Evolutionary conservation across 1,284 basidiomycete species (phyloP), one percentile per base, ranked within the genome.

Genomic region (Retiboletus flavoniger): DNA sequence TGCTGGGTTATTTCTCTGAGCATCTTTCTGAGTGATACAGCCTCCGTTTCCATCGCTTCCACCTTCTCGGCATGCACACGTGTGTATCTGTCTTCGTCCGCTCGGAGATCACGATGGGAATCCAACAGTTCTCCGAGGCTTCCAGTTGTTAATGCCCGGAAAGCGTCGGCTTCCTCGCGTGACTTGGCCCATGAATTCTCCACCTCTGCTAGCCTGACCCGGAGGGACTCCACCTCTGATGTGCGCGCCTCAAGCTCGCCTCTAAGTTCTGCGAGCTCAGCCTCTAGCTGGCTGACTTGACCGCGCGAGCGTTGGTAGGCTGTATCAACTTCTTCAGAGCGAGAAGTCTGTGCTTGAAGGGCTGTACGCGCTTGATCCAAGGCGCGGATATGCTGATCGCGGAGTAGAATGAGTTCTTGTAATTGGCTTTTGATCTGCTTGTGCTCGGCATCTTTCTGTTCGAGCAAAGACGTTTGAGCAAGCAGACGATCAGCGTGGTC

Each of bases 121-220:
- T 93, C 90, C 47, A 97, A 76, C 13, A 98, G 75, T 64, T 95
- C 85, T 32, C 93, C 92, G 3, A 98, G 78, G 58, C 87, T 82
- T 40, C 88, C 87, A 0, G 91, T 93, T 2, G 93, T 95, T 43
- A 95, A 76, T 9, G 86, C 85, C 46, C 93, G 80, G 69, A 94
- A 84, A 3, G 86, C 84, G 67, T 94, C 91, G 5, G 92, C 91
- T 74, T 97, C 94, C 71, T 95, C 91, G 10, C 93, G 83, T 38
- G 91, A 91, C 69, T 90, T 90, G 29, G 90, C 82, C 88, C 91
- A 95, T 10, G 88, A 83, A 62, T 89, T 90, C 70, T 95, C 91
- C 14, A 87, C 84, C 57, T 95, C 91, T 21, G 79, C 76, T 43
- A 92, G 73, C 50, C 86, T 79, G 10, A 76, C 72, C 40, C 82